Base-by-base conservation (phyloP, 179 eudicot species). In the Nepenthes alata region DNA sequence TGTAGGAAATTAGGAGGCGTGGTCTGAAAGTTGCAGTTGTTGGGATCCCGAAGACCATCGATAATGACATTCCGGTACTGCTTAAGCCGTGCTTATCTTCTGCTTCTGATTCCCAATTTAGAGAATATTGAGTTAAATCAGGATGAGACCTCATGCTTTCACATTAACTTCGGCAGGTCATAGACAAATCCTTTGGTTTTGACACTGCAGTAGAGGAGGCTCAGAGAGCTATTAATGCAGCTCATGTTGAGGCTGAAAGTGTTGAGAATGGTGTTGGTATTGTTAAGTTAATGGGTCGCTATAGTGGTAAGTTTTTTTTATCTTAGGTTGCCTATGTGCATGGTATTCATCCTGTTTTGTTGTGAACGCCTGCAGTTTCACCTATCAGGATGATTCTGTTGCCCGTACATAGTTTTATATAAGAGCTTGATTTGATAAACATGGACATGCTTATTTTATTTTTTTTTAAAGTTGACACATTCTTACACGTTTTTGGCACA, bases 201-300 rank as follows among this genome's bases (percentile, higher is more conserved):
- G 98, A 93, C 66, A 77, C 95, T 64, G 95, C 98, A 37, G 98
- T 93, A 52, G 96, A 89, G 80, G 98, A 89, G 76, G 98, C 98
- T 59, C 96, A 91, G 57, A 88, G 98, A 57, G 98, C 96, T 56
- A 88, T 91, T 10, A 84, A 84, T 70, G 96, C 98, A 45, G 98
- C 96, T 10, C 98, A 91, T 78, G 94, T 83, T 69, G 98, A 91
- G 80, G 83, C 98, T 61, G 88, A 83, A 71, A 88, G 98, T 78
- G 66, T 55, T 53, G 95, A 84, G 72, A 88, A 91, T 75, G 81
- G 98, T 36, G 83, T 91, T 12, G 98, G 98, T 59, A 80, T 91
- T 61, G 98, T 91, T 54, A 91, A 91, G 78, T 70, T 91, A 61
- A 91, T 91, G 96, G 98, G 98, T 53, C 94, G 96, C 41, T 66